Conservation (phyloP, 139 green algal species). For the Tetradesmus lagerheimii region DNA sequence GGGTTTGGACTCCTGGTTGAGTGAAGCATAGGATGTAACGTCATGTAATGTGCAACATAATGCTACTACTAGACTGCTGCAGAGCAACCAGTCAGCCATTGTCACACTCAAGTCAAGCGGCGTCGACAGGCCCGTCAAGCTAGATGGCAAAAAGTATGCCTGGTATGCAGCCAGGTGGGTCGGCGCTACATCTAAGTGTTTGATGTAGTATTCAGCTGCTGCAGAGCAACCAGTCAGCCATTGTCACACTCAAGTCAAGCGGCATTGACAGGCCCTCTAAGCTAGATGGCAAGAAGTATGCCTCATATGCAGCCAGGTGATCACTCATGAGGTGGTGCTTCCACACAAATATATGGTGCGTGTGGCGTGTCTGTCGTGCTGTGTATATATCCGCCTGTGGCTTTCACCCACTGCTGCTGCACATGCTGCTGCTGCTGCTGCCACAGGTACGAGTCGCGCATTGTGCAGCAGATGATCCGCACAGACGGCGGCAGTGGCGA, state of each 20-base stretch:
- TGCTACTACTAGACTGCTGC: constrained; percentile 68
- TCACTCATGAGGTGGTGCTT: too few relatives aligned
- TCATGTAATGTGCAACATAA: too few relatives aligned
- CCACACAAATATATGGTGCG: too few relatives aligned
- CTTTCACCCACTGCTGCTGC: not conserved
- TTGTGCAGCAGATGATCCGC: constrained; percentile 86
- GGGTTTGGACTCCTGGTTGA: too few relatives aligned
- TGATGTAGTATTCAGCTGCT: too few relatives aligned
- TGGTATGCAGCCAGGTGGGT: constrained; percentile 32
- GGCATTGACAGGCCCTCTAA: constrained; percentile 64
- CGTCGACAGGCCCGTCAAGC: constrained; percentile 63
- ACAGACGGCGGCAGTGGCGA: constrained; percentile 85
- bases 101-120: constrained; percentile 78
- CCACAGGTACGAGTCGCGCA: constrained; percentile 86
- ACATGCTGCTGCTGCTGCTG: constrained; percentile 13
- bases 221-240: constrained; percentile 70
- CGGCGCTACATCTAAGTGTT: too few relatives aligned
- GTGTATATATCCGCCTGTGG: too few relatives aligned
- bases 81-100: constrained; percentile 74
- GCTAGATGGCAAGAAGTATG: constrained; percentile 80
- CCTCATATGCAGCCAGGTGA: constrained; percentile 32
- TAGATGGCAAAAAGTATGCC: constrained; percentile 78
- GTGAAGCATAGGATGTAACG: too few relatives aligned
- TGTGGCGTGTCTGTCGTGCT: too few relatives aligned
- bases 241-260: constrained; percentile 81